Base-by-base conservation (phyloP, 1,139 yeast species). In the Kluyveromyces sp. region DNA sequence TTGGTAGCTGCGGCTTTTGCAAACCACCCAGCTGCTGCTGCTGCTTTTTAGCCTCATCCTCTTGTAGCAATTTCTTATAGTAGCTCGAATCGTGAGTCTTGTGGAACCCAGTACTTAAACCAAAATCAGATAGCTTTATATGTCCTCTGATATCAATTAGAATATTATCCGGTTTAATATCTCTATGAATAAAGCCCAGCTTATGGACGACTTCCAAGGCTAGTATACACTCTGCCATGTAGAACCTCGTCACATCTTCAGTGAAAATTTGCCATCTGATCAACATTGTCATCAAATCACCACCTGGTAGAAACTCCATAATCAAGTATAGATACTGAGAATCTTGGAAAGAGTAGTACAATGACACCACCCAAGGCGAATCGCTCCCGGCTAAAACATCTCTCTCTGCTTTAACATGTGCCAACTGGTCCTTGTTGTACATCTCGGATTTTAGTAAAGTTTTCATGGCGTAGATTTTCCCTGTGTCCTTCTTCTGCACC, bases 251-350 rank as follows among this genome's bases (percentile, higher is more conserved):
- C 43, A 83, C 85, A 63, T 83, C 94, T 58, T 83, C 94, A 0
- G 94, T 83, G 60, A 83, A 83, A 20, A 83, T 78, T 60, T 83
- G 89, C 94, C 94, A 83, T 65, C 88, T 77, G 56, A 83, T 83
- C 57, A 83, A 69, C 94, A 83, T 83, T 0, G 94, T 83, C 94
- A 83, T 83, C 54, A 83, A 69, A 65, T 83, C 94, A 52, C 94
- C 94, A 49, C 94, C 94, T 3, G 94, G 94, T 50, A 83, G 71
- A 59, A 83, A 83, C 58, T 83, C 94, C 94, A 83, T 83, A 53
- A 83, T 83, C 55, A 83, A 69, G 58, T 83, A 83, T 49, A 83
- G 67, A 57, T 83, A 83, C 54, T 82, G 82, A 1, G 83, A 63
- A 65, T 83, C 94, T 63, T 83, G 94, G 65, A 83, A 83, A 1